Base-by-base conservation (phyloP, 164 flowering plant genomes). In the Stephania japonica region DNA sequence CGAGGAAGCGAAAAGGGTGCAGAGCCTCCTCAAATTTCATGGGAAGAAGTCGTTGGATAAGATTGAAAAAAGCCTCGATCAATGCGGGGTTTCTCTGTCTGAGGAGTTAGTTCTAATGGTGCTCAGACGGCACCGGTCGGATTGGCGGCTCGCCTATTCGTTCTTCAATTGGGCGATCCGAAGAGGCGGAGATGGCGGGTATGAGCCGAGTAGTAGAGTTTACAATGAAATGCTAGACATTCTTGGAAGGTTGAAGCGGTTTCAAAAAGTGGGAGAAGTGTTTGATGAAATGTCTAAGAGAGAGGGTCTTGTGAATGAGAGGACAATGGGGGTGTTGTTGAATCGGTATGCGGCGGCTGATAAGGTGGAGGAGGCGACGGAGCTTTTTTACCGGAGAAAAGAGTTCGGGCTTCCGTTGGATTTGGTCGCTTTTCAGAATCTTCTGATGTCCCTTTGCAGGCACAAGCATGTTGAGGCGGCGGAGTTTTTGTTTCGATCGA, bases 401-500 rank as follows among this genome's bases (percentile, higher is more conserved):
- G 83, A 86, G 27, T 87, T 83, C 42, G 94, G 94, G 0, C 75
- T 92, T 5, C 70, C 83, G 75, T 75, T 77, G 70, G 89, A 91
- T 77, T 76, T 79, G 82, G 66, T 74, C 38, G 90, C 97, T 0
- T 95, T 95, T 72, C 93, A 85, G 69, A 83, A 82, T 7, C 94
- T 95, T 62, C 72, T 93, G 81, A 42, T 88, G 88, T 77, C 88
- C 18, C 74, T 93, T 18, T 93, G 98, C 66, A 78, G 97, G 75
- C 89, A 90, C 72, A 95, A 93, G 77, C 97, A 91, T 74, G 99
- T 93, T 0, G 97, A 93, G 69, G 80, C 69, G 19, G 97, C 97
- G 0, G 98, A 91, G 75, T 84, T 86, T 44, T 71, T 93, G 78
- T 89, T 90, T 67, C 78, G 76, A 19, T 77, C 80, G 10, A 83